These are phyloP conservation scores for Linnemannia exigua DNA, from an alignment of 192 early-diverging fungal genomes.

Conservation along the genomic window DNA sequence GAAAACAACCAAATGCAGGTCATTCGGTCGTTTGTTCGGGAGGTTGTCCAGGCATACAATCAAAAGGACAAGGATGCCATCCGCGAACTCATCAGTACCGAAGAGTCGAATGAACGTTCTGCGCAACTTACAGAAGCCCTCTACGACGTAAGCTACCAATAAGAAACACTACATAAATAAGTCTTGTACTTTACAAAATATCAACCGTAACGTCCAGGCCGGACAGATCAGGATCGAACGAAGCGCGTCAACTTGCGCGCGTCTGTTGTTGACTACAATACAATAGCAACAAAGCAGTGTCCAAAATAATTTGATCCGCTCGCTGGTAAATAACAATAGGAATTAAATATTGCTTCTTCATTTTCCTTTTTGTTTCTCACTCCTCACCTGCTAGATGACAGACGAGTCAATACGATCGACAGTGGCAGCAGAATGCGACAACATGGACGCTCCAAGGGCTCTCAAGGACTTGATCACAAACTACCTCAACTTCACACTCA, in stretches of 20 bases:
- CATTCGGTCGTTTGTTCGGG: constrained; percentile 23
- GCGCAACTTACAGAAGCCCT: constrained; percentile 21
- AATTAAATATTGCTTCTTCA: background rate
- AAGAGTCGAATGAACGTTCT: constrained; percentile 1
- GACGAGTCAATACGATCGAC: constrained; percentile 25
- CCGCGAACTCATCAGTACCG: constrained; percentile 29
- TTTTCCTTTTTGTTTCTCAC: background rate
- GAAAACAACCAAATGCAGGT: constrained; percentile 18
- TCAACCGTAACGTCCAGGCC: too few relatives aligned
- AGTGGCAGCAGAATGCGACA: constrained; percentile 8
- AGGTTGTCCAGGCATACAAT: constrained; percentile 14
- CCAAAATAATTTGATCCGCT: constrained; percentile 7
- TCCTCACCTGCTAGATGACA: constrained; percentile 46
- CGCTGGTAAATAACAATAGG: background rate
- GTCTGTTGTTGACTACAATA: too few relatives aligned
- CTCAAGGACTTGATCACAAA: constrained; percentile 38
- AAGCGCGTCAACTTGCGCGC: too few relatives aligned
- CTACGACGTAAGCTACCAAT: constrained; percentile 28
- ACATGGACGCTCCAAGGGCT: background rate
- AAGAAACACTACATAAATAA: too few relatives aligned
- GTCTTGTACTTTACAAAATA: too few relatives aligned
- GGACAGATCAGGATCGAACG: too few relatives aligned
- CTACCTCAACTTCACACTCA: constrained; percentile 39
- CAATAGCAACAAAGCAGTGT: background rate
- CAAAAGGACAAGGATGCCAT: constrained; percentile 23